Evolutionary conservation across 2,329 filamentous ascomycete species (phyloP).

Genomic region (Calonectria multiphialidica): DNA sequence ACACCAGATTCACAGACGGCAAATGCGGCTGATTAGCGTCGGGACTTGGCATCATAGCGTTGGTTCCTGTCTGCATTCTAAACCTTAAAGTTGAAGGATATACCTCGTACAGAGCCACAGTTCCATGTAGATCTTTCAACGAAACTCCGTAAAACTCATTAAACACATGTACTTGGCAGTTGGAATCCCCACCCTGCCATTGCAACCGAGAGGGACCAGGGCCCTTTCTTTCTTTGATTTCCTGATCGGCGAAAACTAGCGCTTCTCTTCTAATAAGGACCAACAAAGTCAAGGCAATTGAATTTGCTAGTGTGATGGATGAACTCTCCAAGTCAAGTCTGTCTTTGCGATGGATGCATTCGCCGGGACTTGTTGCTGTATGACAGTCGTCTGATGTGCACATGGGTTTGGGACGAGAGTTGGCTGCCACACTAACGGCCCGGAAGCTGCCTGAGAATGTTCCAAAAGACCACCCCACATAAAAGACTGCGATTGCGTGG

Average conservation of each 20-base stretch:
- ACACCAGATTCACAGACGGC: background rate
- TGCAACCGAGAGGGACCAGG: background rate
- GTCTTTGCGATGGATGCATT: too few species aligned
- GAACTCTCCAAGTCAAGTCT: too few species aligned
- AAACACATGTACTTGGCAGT: background rate
- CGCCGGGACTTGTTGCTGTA: too few species aligned
- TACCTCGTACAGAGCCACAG: background rate
- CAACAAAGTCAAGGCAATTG: too few species aligned
- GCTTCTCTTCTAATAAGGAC: background rate
- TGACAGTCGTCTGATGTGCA: too few species aligned
- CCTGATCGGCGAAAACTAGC: background rate
- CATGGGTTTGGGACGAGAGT: too few species aligned
- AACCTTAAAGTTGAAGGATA: background rate
- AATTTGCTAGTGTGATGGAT: background rate
- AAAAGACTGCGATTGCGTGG: too few species aligned
- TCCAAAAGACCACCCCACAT: too few species aligned
- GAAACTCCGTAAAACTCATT: background rate
- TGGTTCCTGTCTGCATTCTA: background rate
- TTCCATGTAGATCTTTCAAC: background rate
- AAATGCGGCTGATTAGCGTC: background rate
- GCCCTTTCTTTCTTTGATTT: background rate
- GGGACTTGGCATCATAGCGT: background rate
- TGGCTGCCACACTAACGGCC: too few species aligned
- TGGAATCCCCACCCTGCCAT: background rate
- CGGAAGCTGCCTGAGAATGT: too few species aligned